These are phyloP conservation scores for Monilinia polystroma DNA, from an alignment of 2,329 filamentous ascomycete species.

Conservation along the genomic window DNA sequence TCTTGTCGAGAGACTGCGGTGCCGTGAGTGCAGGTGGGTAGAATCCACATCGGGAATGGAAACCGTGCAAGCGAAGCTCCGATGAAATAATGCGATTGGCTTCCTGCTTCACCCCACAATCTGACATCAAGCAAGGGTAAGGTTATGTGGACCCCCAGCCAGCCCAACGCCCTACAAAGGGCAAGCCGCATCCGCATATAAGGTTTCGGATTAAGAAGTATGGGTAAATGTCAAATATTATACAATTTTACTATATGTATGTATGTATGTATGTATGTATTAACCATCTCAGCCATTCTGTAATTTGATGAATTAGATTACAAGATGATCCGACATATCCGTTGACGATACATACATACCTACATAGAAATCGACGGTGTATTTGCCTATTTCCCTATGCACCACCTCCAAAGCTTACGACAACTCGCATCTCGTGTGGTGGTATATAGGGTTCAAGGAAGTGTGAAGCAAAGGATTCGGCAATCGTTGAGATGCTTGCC, in stretches of 20 bases:
- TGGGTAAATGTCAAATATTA: no score
- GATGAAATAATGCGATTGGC: no score
- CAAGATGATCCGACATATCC: not conserved
- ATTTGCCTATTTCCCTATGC: not conserved
- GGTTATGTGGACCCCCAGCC: no score
- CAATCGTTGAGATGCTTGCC: no score
- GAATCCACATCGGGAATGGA: conserved; percentile 7
- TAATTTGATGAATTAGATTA: not conserved
- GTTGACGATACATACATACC: no score
- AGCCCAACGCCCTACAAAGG: not conserved
- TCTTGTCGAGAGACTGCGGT: not conserved
- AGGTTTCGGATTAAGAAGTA: no score
- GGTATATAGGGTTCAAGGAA: no score
- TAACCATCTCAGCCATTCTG: not conserved
- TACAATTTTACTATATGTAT: no score
- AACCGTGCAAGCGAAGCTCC: not conserved
- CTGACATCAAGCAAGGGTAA: conserved; percentile 3
- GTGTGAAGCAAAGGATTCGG: no score
- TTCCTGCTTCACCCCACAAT: not conserved
- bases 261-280: no score
- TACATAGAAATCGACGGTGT: no score
- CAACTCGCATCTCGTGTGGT: no score
- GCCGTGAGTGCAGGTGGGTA: not conserved
- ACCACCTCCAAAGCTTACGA: not conserved
- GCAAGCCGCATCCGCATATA: not conserved